Evolutionary conservation across 768 basidiomycete species (phyloP), one percentile per base, ranked within the genome.

Genomic region (Leccinum disarticulatum): DNA sequence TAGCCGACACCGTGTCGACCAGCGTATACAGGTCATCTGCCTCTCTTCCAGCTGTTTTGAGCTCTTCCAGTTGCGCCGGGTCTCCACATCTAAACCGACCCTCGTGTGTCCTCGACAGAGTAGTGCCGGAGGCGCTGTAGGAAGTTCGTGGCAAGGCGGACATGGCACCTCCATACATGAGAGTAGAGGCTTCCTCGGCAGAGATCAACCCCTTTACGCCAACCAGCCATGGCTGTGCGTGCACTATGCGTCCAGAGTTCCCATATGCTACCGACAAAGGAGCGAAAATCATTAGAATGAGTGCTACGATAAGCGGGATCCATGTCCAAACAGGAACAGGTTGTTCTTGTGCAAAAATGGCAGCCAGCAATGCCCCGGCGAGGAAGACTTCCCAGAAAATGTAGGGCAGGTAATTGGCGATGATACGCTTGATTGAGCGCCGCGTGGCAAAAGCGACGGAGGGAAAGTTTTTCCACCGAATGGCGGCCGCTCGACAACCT

Each of bases 141-240:
- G 10, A 46, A 2, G 48, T 65, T 35, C 58, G 52, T 33, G 67
- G 64, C 4, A 66, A 19, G 8, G 46, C 13, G 1, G 8, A 43
- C 13, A 61, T 52, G 3, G 59, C 25, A 36, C 60, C 57, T 35
- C 68, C 68, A 13, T 65, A 72, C 14, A 59, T 36, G 41, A 61
- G 22, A 0, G 4, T 28, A 1, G 69, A 68, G 0, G 66, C 68
- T 41, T 65, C 41, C 30, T 70, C 59, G 1, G 59, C 63, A 38
- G 71, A 70, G 3, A 72, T 27, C 53, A 70, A 17, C 7, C 71
- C 68, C n/a, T 59, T 70, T 9, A 72, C 63, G 3, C 68, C 68
- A 19, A 70, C 6, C 0, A 70, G 15, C 68, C 69, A 70, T 0
- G 68, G 68, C 4, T 70, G 57, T 6, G 63, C 63, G 0, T 49